Percentiles rank a stretch among this genome's conserved stretches.
Conservation (phyloP, 768 basidiomycete species). For the Suillus placidus region DNA sequence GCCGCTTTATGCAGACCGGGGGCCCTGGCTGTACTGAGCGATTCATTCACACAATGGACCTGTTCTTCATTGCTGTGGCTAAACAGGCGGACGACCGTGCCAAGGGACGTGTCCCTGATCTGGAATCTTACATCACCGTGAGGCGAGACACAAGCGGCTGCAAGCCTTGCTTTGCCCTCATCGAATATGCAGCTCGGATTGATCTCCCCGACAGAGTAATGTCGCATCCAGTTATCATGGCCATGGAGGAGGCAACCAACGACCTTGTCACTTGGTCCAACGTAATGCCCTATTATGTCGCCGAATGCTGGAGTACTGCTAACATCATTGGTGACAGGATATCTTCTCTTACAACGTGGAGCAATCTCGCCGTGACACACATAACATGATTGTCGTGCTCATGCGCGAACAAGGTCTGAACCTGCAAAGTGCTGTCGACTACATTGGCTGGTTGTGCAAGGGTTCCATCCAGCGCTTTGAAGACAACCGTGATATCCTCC, state of each 20-base stretch:
- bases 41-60: constrained; percentile 42
- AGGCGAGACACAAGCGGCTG: constrained; percentile 58
- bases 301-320: neutral
- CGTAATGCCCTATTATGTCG: constrained; percentile 25
- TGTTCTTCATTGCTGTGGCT: constrained; percentile 45
- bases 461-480: constrained; percentile 56
- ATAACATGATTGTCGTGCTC: constrained; percentile 75
- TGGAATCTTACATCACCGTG: constrained; percentile 55
- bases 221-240: constrained; percentile 49
- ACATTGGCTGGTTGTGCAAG: constrained; percentile 62
- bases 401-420: constrained; percentile 60
- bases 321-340: constrained; percentile 45
- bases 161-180: constrained; percentile 52
- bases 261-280: constrained; percentile 57
- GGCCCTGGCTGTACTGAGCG: constrained; percentile 43
- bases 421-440: constrained; percentile 65
- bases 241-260: constrained; percentile 49
- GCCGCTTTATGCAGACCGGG: constrained; percentile 39
- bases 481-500: constrained; percentile 49
- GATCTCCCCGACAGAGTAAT: constrained; percentile 57
- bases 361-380: constrained; percentile 67
- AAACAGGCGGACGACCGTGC: constrained; percentile 47
- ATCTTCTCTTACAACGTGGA: constrained; percentile 79
- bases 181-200: constrained; percentile 56
- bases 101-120: constrained; percentile 39